phyloP scores from a whole-genome alignment of 177 flowering plant genomes.

The Vitis hybrid region DNA sequence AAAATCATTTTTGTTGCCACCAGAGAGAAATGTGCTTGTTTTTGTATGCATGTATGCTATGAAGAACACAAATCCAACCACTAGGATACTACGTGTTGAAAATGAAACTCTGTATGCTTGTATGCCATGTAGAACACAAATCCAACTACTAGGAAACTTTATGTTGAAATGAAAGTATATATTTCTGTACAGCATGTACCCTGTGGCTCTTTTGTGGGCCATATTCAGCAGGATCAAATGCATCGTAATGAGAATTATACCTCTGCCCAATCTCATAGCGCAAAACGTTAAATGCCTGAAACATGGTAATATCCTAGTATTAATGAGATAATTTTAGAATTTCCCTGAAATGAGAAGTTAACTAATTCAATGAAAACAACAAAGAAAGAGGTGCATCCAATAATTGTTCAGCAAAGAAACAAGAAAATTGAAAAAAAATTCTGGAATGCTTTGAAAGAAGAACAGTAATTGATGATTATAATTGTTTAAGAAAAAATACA shows the following conservation, averaged over 20 bases:
- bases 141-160: background rate
- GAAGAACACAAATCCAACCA: too few relatives aligned
- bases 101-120: background rate
- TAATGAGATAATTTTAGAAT: slow-evolving; percentile 27
- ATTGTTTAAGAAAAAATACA: too few relatives aligned
- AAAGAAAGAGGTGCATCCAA: too few relatives aligned
- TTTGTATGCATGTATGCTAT: too few relatives aligned
- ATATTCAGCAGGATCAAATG: slow-evolving; percentile 82
- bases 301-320: slow-evolving; percentile 40
- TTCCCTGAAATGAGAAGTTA: slow-evolving; percentile 23
- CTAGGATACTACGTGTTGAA: background rate
- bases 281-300: slow-evolving; percentile 89
- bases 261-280: slow-evolving; percentile 91
- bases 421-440: too few relatives aligned
- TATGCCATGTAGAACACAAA: background rate
- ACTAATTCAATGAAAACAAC: slow-evolving; percentile 13
- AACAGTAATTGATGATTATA: too few relatives aligned
- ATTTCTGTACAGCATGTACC: slow-evolving; percentile 42
- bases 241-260: slow-evolving; percentile 87
- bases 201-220: slow-evolving; percentile 96
- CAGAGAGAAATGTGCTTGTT: too few relatives aligned
- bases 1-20: too few relatives aligned
- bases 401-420: too few relatives aligned
- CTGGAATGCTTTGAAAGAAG: too few relatives aligned
- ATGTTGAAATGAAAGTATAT: background rate